These are phyloP conservation scores for Fraxinus cuspidata DNA, from an alignment of 257 asterid genomes.

Conservation along the genomic window DNA sequence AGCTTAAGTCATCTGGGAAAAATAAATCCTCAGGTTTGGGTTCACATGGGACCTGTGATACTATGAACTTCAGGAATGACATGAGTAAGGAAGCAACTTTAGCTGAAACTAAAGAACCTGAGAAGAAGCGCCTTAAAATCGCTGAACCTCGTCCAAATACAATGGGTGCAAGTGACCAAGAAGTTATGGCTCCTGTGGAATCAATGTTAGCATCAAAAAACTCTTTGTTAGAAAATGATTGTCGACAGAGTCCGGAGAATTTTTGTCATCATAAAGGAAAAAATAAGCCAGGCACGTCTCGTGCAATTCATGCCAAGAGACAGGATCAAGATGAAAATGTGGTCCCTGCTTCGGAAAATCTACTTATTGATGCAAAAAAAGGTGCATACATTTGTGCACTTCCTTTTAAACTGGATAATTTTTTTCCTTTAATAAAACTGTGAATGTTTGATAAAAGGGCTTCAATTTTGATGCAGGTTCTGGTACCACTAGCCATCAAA, in stretches of 20 bases:
- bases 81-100: constrained; percentile 23
- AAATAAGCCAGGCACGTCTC: constrained; percentile 7
- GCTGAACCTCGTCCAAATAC: constrained; percentile 24
- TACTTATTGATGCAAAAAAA: constrained; percentile 20
- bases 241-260: constrained; percentile 15
- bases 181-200: constrained; percentile 14
- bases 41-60: constrained; percentile 8
- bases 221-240: constrained; percentile 18
- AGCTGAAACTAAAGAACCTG: constrained; percentile 29
- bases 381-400: constrained; percentile 20
- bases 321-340: constrained; percentile 27
- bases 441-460: neutral
- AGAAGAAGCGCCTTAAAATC: constrained; percentile 42
- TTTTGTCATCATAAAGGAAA: constrained; percentile 1
- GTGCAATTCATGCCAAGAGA: constrained; percentile 11
- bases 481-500: constrained; percentile 21
- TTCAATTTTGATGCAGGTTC: constrained; percentile 32
- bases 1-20: constrained; percentile 37
- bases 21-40: constrained; percentile 24
- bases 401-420: neutral
- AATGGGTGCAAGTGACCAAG: constrained; percentile 8
- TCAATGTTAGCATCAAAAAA: constrained; percentile 24
- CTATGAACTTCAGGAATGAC: constrained; percentile 16
- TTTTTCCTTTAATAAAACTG: neutral
- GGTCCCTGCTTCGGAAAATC: constrained; percentile 28